phyloP scores from a whole-genome alignment of 495 filamentous ascomycete species.

The Aspergillus carlsbadensis region DNA sequence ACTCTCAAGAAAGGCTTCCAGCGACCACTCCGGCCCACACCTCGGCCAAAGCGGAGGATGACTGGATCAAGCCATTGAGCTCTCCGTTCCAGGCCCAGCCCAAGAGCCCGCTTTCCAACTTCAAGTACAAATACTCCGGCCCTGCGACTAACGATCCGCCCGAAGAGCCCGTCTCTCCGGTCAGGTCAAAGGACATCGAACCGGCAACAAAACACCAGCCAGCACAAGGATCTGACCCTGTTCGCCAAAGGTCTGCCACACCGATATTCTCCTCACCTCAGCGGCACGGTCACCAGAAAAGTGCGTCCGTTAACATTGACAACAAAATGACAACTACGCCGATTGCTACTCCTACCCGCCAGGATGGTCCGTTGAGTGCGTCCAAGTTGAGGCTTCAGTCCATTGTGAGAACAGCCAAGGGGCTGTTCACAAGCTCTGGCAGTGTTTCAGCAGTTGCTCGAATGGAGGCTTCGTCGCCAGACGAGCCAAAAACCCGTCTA shows the following conservation, averaged over 20 bases:
- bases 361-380: constrained; percentile 80
- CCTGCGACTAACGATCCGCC: constrained; percentile 10
- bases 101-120: constrained; percentile 61
- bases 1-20: constrained; percentile 27
- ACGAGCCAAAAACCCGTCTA: constrained; percentile 27
- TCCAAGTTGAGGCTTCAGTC: constrained; percentile 87
- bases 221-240: constrained; percentile 22
- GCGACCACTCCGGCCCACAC: constrained; percentile 25
- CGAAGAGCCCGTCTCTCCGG: constrained; percentile 14
- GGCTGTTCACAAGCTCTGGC: constrained; percentile 77
- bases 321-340: constrained; percentile 59
- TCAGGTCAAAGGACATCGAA: not conserved
- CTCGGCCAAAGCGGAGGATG: constrained; percentile 65
- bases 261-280: constrained; percentile 47
- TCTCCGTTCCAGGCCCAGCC: constrained; percentile 48
- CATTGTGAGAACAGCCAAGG: constrained; percentile 81
- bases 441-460: constrained; percentile 75
- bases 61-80: constrained; percentile 75
- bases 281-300: constrained; percentile 56
- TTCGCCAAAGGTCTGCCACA: constrained; percentile 46
- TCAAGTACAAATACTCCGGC: constrained; percentile 29
- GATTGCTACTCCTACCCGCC: constrained; percentile 66
- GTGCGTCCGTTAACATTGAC: constrained; percentile 58
- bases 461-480: constrained; percentile 53
- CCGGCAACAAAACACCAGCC: constrained; percentile 1